Base-by-base conservation (phyloP, 768 basidiomycete species). In the Hypsizygus marmoreus region DNA sequence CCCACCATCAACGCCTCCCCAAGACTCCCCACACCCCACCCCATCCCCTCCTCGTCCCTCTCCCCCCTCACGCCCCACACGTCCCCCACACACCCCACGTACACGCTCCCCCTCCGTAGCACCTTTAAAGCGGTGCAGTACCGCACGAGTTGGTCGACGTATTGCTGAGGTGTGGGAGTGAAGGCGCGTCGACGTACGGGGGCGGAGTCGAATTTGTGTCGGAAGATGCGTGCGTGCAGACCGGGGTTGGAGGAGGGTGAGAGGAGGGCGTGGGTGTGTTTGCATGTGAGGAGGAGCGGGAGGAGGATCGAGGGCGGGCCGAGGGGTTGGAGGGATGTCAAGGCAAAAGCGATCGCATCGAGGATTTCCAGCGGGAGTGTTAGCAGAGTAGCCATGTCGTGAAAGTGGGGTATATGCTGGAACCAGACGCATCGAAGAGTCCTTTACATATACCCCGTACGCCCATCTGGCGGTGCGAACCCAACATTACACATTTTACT, bases 211-310 rank as follows among this genome's bases (percentile, higher is more conserved):
- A 88, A 87, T 54, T 72, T 75, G 59, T 60, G 43, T 12, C 67
- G 65, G 56, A 80, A 88, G 9, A 88, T 72, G 28, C 69, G 64
- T 0, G 80, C 71, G 47, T 76, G 79, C 43, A 88, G 74, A 24
- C 66, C 53, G 2, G 61, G 60, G 35, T 68, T 62, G 17, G 32
- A 35, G 35, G 60, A 53, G 0, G 47, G 44, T 6, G 31, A 48
- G 52, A 84, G 73, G 0, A 53, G 40, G 28, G 39, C 7, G 53
- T 78, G 44, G 12, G 86, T 55, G 31, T 58, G 45, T 1, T 52
- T 66, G 41, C 70, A 81, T 6, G 76, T 62, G 19, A 61, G 62
- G 34, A 80, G 73, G 37, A 88, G 68, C 0, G 82, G 68, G 10
- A 76, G 43, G 40, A 86, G 61, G 3, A 66, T 47, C 0, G 58